phyloP scores from a whole-genome alignment of 2,329 filamentous ascomycete species.

The Sclerotinia glacialis region DNA sequence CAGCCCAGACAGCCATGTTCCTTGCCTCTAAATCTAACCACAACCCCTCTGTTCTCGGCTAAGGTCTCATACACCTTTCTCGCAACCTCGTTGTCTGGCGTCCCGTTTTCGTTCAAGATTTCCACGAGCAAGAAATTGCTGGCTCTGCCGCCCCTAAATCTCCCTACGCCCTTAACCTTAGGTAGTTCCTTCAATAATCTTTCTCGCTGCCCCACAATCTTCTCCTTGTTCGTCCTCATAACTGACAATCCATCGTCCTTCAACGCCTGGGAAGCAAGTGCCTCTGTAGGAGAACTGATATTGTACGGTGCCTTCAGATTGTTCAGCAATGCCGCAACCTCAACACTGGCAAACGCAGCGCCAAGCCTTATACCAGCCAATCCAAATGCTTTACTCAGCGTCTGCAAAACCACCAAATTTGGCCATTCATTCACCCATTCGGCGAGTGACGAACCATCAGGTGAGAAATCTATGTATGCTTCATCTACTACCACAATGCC shows the following conservation, averaged over 20 bases:
- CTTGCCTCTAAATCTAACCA: slow-evolving; percentile 90
- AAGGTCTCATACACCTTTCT: slow-evolving; percentile 78
- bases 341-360: slow-evolving; percentile 72
- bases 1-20: slow-evolving; percentile 88
- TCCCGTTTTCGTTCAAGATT: slow-evolving; percentile 69
- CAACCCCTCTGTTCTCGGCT: slow-evolving; percentile 82
- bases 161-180: slow-evolving; percentile 71
- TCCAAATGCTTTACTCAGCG: slow-evolving; percentile 95
- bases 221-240: slow-evolving; percentile 69
- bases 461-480: slow-evolving; percentile 93
- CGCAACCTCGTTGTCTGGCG: slow-evolving; percentile 76
- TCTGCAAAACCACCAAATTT: slow-evolving; percentile 97
- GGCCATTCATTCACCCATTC: slow-evolving; percentile 92
- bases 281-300: slow-evolving; percentile 81
- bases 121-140: slow-evolving; percentile 92
- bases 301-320: slow-evolving; percentile 96
- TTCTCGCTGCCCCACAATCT: slow-evolving; percentile 73
- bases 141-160: slow-evolving; percentile 73
- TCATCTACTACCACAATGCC: slow-evolving; percentile 91
- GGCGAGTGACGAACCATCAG: slow-evolving; percentile 74
- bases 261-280: slow-evolving; percentile 73
- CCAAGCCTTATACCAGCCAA: slow-evolving; percentile 91
- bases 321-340: slow-evolving; percentile 79
- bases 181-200: slow-evolving; percentile 72
- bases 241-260: slow-evolving; percentile 62